phyloP scores from a whole-genome alignment of 192 early-diverging fungal genomes.

The Backusella sp. region DNA sequence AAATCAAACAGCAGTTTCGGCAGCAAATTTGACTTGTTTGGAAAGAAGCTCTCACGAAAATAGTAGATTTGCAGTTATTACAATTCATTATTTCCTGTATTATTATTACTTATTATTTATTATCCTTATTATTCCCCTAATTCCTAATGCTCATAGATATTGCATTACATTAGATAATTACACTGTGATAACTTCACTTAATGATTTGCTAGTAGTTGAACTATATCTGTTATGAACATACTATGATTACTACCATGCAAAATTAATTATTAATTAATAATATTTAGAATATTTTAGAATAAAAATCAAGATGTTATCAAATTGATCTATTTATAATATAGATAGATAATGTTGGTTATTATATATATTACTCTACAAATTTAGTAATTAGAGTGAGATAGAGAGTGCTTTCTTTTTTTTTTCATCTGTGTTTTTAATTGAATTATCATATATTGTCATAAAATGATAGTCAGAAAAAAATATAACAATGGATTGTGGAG shows the following conservation, averaged over 20 bases:
- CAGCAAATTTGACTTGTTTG: neutral
- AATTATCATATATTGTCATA: neutral
- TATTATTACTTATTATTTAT: neutral
- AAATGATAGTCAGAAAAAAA: no score
- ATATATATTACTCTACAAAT: neutral
- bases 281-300: neutral
- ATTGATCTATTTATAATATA: neutral
- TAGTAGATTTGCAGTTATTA: neutral
- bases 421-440: neutral
- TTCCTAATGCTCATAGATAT: neutral
- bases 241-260: neutral
- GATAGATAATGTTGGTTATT: neutral
- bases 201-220: neutral
- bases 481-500: no score
- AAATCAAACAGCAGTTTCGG: neutral
- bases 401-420: neutral
- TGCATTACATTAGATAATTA: neutral
- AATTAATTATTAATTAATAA: neutral
- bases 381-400: neutral
- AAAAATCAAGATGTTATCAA: neutral
- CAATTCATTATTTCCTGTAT: neutral
- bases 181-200: neutral
- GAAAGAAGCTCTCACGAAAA: constrained; percentile 1
- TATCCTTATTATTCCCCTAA: neutral
- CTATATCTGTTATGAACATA: neutral